Conservation (phyloP, 2,329 filamentous ascomycete genomes). For the Apiospora rasikravindrae region DNA sequence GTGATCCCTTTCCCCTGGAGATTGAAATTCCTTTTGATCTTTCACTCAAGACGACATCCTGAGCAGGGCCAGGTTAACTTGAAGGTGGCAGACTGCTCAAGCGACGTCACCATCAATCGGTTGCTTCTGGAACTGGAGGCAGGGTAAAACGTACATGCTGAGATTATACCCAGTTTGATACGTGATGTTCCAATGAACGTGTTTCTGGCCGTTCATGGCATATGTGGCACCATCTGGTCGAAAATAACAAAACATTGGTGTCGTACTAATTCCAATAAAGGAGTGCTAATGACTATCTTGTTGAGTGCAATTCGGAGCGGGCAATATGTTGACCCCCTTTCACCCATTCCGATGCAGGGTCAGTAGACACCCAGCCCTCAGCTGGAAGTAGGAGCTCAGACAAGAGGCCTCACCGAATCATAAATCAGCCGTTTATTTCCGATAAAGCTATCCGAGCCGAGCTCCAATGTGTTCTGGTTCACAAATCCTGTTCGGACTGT, state of each 20-base stretch:
- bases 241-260: no score
- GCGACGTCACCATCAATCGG: no score
- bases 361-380: neutral
- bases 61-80: no score
- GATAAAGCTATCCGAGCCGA: neutral
- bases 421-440: neutral
- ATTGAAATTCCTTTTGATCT: neutral
- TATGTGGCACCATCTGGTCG: no score
- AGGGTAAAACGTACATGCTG: neutral
- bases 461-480: neutral
- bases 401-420: neutral
- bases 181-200: neutral
- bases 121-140: neutral
- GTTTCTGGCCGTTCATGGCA: no score
- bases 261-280: no score
- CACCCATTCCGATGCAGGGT: neutral
- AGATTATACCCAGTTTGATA: neutral
- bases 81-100: neutral
- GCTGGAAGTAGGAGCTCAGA: neutral
- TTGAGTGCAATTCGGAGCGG: no score
- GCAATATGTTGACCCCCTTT: neutral
- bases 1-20: neutral
- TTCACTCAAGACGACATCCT: neutral
- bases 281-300: no score
- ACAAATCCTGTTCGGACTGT: neutral